phyloP scores from a whole-genome alignment of 208 protist genomes.

The Acanthamoeba royreba region DNA sequence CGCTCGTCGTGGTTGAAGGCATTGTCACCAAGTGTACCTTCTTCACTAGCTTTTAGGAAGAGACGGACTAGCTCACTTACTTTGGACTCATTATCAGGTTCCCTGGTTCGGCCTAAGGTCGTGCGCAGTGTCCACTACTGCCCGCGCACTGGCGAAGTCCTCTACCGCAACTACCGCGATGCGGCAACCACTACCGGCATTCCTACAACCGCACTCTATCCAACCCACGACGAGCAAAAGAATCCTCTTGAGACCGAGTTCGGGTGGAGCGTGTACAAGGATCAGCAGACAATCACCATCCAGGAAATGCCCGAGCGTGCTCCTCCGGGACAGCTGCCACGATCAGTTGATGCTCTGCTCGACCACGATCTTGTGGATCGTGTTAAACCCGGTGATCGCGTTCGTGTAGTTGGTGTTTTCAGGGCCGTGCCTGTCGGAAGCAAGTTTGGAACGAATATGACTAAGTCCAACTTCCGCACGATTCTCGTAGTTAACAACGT shows the following conservation, averaged over 20 bases:
- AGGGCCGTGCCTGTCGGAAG: slow-evolving; percentile 72
- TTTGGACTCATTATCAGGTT: slow-evolving; percentile 59
- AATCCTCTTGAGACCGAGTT: slow-evolving; percentile 96
- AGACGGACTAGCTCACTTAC: background rate
- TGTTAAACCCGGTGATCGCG: slow-evolving; percentile 95
- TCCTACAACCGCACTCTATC: slow-evolving; percentile 86
- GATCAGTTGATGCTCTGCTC: slow-evolving; percentile 94
- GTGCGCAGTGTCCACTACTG: slow-evolving; percentile 95
- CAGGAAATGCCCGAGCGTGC: slow-evolving; percentile 98
- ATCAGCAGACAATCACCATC: slow-evolving; percentile 92
- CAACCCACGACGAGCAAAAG: slow-evolving; percentile 90
- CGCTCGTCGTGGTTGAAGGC: slow-evolving; percentile 86
- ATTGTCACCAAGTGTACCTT: slow-evolving; percentile 94
- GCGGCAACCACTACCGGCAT: slow-evolving; percentile 85
- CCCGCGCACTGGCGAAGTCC: slow-evolving; percentile 87
- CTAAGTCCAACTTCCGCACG: slow-evolving; percentile 74
- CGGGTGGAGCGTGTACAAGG: slow-evolving; percentile 95
- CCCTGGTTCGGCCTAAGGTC: slow-evolving; percentile 84
- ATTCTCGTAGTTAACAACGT: slow-evolving; percentile 93
- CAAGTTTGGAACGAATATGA: background rate
- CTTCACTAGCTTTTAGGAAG: background rate
- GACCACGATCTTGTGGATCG: slow-evolving; percentile 96
- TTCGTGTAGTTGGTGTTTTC: slow-evolving; percentile 93
- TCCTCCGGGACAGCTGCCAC: slow-evolving; percentile 96
- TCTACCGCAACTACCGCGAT: slow-evolving; percentile 92